Base-by-base conservation (phyloP, 176 grass and related monocot genomes). In the Bromus sterilis region DNA sequence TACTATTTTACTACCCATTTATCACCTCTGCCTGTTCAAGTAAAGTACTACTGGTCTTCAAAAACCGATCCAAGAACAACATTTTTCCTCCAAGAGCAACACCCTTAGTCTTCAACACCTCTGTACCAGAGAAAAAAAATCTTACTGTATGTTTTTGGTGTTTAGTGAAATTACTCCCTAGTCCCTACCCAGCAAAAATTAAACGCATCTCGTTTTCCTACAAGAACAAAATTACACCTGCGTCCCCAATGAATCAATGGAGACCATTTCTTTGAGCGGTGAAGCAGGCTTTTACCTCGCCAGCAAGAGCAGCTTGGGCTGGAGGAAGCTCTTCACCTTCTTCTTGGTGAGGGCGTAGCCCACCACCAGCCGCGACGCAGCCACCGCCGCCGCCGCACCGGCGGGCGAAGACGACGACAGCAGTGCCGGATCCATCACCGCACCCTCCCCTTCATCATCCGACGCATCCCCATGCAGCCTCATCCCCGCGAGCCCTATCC, bases 301-400 rank as follows among this genome's bases (percentile, higher is more conserved):
- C 56, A 95, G 58, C 69, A 71, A 66, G 74, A 94, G 80, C 48
- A 98, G 88, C 65, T 87, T 93, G 68, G 95, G 95, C 85, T 95
- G 90, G 41, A 98, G 85, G 87, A 98, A 98, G 86, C 92, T 98
- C 86, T 93, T 93, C 43, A 94, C 92, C 79, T 98, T 98, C 88
- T 98, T 98, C 86, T 91, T 90, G 12, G 95, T 95, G 74, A 98
- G 90, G 40, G 95, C 95, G 71, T 87, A 98, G 21, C 92, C 95
- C 24, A 98, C 95, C 62, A 98, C 85, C 2, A 98, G 66, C 60
- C 24, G 83, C 64, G 88, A 84, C 75, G 76, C 66, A 70, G 56
- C 21, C 39, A 65, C 66, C 84, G 66, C 68, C 42, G 37, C 66
- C 35, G 29, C 43, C 39, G 66, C 66, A 3, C 65, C 62, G 84